Evolutionary conservation across 2,329 filamentous ascomycete genomes (phyloP).

Genomic region (Colletotrichum navitas): DNA sequence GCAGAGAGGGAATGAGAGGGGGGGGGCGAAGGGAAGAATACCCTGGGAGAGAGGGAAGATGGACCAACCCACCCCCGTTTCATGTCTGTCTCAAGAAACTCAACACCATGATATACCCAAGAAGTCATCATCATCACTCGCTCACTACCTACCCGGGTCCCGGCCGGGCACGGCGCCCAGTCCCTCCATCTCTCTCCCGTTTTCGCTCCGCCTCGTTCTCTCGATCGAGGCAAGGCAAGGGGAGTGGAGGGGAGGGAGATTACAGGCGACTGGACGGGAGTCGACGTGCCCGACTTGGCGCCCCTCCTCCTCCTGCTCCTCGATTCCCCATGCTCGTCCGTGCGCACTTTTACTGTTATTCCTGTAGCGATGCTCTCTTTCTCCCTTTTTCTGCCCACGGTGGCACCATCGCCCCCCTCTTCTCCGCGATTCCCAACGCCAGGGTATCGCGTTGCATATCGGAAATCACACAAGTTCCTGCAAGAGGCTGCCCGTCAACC

Average conservation of each 20-base stretch:
- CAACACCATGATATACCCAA: neutral
- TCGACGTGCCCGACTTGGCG: neutral
- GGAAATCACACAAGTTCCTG: neutral
- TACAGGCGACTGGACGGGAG: neutral
- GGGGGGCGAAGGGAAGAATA: neutral
- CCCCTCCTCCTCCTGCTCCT: neutral
- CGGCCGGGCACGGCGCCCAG: neutral
- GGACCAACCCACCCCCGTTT: slow-evolving; percentile 27
- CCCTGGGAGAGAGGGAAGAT: slow-evolving; percentile 1
- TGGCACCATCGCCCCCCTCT: neutral
- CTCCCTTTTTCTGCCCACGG: neutral
- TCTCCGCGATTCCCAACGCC: neutral
- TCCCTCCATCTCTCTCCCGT: neutral
- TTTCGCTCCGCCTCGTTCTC: neutral
- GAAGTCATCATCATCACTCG: neutral
- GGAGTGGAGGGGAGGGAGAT: neutral
- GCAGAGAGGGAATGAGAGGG: neutral
- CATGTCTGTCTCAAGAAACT: slow-evolving; percentile 40
- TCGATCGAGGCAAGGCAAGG: neutral
- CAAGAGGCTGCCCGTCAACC: slow-evolving; percentile 5
- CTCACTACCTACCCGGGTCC: neutral
- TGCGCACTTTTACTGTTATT: too few species aligned
- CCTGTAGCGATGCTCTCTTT: neutral
- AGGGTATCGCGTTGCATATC: neutral
- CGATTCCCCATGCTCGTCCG: neutral